A percentile compares a stretch with the other conserved stretches of the same genome.
These are phyloP conservation scores for Ophiosphaerella herpotricha DNA, from an alignment of 2,329 filamentous ascomycete genomes.

Conservation along the genomic window DNA sequence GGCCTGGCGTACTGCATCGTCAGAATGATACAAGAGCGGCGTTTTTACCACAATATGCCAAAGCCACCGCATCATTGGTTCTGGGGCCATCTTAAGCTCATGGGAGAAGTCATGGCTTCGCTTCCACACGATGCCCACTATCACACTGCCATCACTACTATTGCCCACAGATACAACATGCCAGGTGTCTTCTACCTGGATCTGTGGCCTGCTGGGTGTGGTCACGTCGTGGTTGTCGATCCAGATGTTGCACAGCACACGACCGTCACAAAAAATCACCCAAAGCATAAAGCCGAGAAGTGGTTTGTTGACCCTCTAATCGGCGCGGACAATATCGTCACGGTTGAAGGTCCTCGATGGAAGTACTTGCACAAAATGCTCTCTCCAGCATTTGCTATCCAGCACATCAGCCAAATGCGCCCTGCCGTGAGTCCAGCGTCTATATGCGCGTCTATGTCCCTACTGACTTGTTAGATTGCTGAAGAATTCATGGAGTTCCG, in stretches of 20 bases:
- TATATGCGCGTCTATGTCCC: background rate
- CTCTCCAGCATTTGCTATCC: constrained; percentile 42
- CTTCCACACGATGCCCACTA: constrained; percentile 45
- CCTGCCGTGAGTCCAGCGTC: constrained; percentile 5
- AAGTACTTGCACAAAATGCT: constrained; percentile 43
- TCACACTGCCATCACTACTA: constrained; percentile 40
- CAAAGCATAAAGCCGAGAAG: constrained; percentile 33
- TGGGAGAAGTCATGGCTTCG: constrained; percentile 40
- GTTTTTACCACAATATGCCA: constrained; percentile 36
- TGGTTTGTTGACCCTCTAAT: constrained; percentile 30
- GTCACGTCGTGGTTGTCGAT: constrained; percentile 42
- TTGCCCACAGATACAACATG: constrained; percentile 44
- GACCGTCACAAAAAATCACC: constrained; percentile 38
- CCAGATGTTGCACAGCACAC: constrained; percentile 47
- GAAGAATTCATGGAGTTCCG: constrained; percentile 41
- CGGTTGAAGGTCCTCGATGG: constrained; percentile 39
- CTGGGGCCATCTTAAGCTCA: constrained; percentile 48
- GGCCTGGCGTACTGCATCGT: constrained; percentile 22
- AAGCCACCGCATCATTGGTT: constrained; percentile 49
- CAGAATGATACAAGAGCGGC: constrained; percentile 25
- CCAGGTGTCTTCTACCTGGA: constrained; percentile 51
- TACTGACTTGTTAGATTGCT: constrained; percentile 20
- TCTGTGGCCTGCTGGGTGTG: constrained; percentile 48
- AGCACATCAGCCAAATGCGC: constrained; percentile 36
- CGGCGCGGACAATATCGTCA: constrained; percentile 35